Conservation (phyloP, 2,329 filamentous ascomycete species). For the Tolypocladium endophyticum region DNA sequence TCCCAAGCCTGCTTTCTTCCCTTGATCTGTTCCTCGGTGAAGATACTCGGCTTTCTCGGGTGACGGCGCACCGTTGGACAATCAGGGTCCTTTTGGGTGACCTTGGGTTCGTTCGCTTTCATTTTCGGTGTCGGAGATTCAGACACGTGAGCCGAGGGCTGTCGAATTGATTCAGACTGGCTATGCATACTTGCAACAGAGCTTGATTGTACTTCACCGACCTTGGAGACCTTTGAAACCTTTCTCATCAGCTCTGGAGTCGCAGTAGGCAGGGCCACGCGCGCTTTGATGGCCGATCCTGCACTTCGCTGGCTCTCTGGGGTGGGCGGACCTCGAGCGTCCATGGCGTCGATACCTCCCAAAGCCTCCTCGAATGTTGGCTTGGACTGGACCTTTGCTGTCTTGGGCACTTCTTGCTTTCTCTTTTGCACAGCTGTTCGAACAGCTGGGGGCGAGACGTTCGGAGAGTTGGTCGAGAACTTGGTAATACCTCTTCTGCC, state of each 20-base stretch:
- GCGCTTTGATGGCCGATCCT: conserved; percentile 5
- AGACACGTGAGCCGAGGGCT: neutral
- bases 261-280: conserved; percentile 9
- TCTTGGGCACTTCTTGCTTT: neutral
- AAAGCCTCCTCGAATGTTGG: conserved; percentile 16
- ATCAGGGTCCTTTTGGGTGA: neutral
- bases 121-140: conserved; percentile 1
- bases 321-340: neutral
- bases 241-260: neutral
- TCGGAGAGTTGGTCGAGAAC: neutral
- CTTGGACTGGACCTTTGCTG: conserved; percentile 14
- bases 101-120: neutral
- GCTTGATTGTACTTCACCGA: neutral
- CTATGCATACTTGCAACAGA: neutral
- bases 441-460: neutral
- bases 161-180: neutral
- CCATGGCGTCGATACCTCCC: conserved; percentile 1
- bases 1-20: conserved; percentile 20
- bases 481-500: neutral
- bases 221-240: neutral
- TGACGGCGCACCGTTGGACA: neutral
- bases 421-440: neutral
- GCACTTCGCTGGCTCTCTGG: conserved; percentile 5
- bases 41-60: conserved; percentile 9
- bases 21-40: conserved; percentile 20